A percentile compares a stretch with the other conserved stretches of the same genome.
Conservation (phyloP, 805 yeast species). For the Myxozyma neotropica region DNA sequence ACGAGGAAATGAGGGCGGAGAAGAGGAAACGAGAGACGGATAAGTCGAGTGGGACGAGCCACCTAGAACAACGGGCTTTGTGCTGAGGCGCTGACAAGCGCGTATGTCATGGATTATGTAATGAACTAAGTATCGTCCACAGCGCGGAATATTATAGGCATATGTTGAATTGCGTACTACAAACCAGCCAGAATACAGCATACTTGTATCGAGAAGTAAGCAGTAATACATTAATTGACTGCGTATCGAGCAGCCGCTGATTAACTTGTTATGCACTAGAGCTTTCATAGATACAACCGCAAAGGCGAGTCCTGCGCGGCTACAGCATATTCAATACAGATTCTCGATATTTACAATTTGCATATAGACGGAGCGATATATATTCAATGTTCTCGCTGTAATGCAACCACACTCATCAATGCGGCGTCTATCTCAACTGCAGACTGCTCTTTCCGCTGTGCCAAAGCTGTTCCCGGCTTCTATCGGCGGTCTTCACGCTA, state of each 20-base stretch:
- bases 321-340: background rate
- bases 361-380: background rate
- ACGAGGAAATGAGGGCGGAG: background rate
- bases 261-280: too few relatives aligned
- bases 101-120: too few relatives aligned
- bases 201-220: too few relatives aligned
- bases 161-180: too few relatives aligned
- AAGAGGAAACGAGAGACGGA: background rate
- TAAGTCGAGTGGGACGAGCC: too few relatives aligned
- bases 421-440: background rate
- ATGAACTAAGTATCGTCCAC: too few relatives aligned
- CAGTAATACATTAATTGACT: too few relatives aligned
- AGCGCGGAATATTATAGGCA: too few relatives aligned
- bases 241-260: too few relatives aligned
- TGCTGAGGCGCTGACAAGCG: background rate
- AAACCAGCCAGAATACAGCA: too few relatives aligned
- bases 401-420: background rate
- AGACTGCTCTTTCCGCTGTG: conserved; percentile 23
- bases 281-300: too few relatives aligned
- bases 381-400: background rate
- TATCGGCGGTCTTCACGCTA: conserved; percentile 18
- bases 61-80: background rate
- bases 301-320: too few relatives aligned
- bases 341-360: background rate
- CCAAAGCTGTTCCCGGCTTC: conserved; percentile 20